These are phyloP conservation scores for Toxicodendron radicans DNA, from an alignment of 345 rosid genomes.

Conservation along the genomic window DNA sequence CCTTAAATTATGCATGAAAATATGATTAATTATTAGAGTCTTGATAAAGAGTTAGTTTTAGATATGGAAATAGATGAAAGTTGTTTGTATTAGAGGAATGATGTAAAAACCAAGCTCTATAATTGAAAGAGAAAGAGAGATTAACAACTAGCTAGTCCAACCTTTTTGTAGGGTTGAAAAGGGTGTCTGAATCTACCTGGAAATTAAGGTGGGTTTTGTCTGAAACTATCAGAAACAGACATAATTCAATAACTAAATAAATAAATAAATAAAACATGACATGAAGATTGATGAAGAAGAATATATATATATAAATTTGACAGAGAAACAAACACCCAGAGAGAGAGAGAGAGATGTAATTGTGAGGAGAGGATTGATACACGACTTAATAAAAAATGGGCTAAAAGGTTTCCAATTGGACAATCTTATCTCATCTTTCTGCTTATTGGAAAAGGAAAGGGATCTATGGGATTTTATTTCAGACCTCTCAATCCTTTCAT, in stretches of 20 bases:
- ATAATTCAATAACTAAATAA: constrained; percentile 12
- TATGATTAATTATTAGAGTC: not conserved
- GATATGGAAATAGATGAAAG: not conserved
- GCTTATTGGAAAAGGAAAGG: constrained; percentile 25
- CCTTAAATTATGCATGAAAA: too few relatives aligned
- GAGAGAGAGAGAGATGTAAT: not conserved
- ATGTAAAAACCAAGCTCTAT: not conserved
- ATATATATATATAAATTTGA: not conserved
- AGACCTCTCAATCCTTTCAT: not conserved
- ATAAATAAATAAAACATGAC: constrained; percentile 4
- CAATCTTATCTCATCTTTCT: constrained; percentile 36
- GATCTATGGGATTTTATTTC: constrained; percentile 10
- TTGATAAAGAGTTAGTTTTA: not conserved
- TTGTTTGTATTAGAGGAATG: constrained; percentile 4
- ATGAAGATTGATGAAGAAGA: too few relatives aligned
- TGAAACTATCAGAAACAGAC: constrained; percentile 23
- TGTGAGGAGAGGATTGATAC: constrained; percentile 45
- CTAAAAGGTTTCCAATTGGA: constrained; percentile 16
- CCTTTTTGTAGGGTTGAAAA: constrained; percentile 26
- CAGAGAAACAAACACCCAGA: not conserved
- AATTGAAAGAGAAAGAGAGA: not conserved
- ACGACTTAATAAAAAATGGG: constrained; percentile 23
- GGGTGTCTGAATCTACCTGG: constrained; percentile 58
- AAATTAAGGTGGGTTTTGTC: constrained; percentile 58
- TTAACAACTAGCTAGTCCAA: constrained; percentile 13